Evolutionary conservation across 768 basidiomycete genomes (phyloP).

Genomic region (Boletus subcaerulescens): DNA sequence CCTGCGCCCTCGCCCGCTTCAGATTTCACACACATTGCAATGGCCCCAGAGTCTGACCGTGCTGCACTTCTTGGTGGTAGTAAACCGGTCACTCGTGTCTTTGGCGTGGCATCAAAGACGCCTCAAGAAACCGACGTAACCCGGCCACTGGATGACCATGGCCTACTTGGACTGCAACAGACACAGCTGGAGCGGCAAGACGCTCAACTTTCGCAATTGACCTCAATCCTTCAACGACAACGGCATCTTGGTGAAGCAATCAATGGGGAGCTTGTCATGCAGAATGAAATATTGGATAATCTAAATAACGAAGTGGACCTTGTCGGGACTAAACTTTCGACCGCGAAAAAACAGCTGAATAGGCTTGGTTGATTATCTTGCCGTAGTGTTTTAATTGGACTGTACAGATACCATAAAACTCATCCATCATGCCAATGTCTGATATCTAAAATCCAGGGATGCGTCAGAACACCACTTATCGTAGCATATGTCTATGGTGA

Average conservation of each 20-base stretch:
- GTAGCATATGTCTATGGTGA: conserved; percentile 31
- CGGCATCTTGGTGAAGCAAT: conserved; percentile 86
- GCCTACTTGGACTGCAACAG: conserved; percentile 76
- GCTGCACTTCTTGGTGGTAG: conserved; percentile 59
- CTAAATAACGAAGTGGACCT: conserved; percentile 73
- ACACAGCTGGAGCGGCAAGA: conserved; percentile 84
- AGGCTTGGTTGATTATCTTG: conserved; percentile 51
- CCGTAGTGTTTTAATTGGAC: conserved; percentile 1
- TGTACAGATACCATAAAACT: conserved; percentile 23
- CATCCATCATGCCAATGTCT: background rate
- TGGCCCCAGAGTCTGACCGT: conserved; percentile 55
- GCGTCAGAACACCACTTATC: conserved; percentile 17
- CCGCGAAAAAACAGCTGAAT: conserved; percentile 80
- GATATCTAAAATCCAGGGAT: conserved; percentile 10
- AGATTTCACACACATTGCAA: conserved; percentile 26
- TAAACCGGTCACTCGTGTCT: conserved; percentile 66
- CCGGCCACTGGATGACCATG: conserved; percentile 81
- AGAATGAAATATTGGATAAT: conserved; percentile 85
- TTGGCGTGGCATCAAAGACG: conserved; percentile 56
- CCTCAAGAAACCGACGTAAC: conserved; percentile 84
- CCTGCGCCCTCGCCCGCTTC: conserved; percentile 28
- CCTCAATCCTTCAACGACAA: conserved; percentile 81
- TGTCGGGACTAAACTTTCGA: conserved; percentile 74
- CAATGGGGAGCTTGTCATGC: conserved; percentile 71
- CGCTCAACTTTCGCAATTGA: conserved; percentile 70